Percentiles rank a stretch among this genome's conserved stretches.
phyloP scores from a whole-genome alignment of 2,329 filamentous ascomycete genomes.

The Colletotrichum navitas region DNA sequence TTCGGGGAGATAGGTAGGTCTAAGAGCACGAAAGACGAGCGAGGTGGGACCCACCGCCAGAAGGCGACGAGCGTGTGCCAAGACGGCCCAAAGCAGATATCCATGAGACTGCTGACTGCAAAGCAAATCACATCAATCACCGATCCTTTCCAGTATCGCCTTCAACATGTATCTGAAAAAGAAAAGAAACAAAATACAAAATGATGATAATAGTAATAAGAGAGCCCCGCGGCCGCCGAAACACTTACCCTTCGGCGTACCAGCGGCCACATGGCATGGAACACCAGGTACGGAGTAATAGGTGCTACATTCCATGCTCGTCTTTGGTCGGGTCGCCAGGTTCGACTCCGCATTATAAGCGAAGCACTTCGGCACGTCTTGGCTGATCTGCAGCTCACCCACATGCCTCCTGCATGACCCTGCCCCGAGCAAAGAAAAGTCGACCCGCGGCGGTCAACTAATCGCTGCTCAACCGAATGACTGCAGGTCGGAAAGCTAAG shows the following conservation, averaged over 20 bases:
- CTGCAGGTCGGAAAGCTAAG: neutral
- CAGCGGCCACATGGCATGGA: constrained; percentile 36
- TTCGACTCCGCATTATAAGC: neutral
- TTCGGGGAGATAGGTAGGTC: neutral
- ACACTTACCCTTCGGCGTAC: constrained; percentile 37
- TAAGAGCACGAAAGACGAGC: neutral
- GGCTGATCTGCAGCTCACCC: constrained; percentile 22
- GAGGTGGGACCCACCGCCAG: neutral
- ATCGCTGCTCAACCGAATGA: no score
- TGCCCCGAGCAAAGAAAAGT: no score
- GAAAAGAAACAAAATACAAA: no score
- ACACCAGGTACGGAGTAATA: neutral
- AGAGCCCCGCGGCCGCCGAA: constrained; percentile 18
- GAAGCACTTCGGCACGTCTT: neutral
- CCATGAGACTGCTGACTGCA: neutral
- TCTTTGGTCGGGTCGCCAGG: neutral
- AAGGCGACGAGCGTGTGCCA: neutral
- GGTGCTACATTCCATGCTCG: neutral
- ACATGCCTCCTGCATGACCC: no score
- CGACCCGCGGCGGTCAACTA: no score
- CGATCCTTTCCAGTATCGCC: neutral
- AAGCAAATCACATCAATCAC: constrained; percentile 3
- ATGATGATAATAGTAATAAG: no score
- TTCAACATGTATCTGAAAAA: no score
- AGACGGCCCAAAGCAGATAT: constrained; percentile 3